A percentile compares a stretch with the other conserved stretches of the same genome.
Evolutionary conservation across 345 rosid species (phyloP).

Genomic region (Dipteronia sinensis): DNA sequence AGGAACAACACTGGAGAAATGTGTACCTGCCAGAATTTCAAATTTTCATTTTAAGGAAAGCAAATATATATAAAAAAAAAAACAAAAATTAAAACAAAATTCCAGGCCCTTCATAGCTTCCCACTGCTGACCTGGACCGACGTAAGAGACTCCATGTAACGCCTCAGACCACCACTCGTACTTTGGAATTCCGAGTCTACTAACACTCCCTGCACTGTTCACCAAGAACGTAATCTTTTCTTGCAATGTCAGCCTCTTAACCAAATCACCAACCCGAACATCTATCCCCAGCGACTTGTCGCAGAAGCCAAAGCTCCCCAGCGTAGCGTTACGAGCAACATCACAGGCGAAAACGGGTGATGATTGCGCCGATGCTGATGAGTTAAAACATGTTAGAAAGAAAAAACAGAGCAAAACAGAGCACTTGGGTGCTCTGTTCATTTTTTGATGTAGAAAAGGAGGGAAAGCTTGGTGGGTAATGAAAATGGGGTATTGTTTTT

Average conservation of each 20-base stretch:
- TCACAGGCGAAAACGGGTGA: constrained; percentile 79
- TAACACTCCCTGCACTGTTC: constrained; percentile 55
- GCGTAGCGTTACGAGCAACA: constrained; percentile 42
- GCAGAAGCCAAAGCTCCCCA: constrained; percentile 63
- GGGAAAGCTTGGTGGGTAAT: background rate
- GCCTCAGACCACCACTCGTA: constrained; percentile 99
- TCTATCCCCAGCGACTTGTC: constrained; percentile 38
- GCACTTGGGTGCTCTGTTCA: constrained; percentile 28
- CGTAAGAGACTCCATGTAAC: constrained; percentile 86
- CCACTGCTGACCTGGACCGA: constrained; percentile 40
- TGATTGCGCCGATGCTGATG: constrained; percentile 42
- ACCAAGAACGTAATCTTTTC: constrained; percentile 73
- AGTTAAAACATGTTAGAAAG: background rate
- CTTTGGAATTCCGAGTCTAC: constrained; percentile 73
- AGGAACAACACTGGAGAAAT: constrained; percentile 59
- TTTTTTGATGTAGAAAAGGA: background rate
- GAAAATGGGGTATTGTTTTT: too few relatives aligned
- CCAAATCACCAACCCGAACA: constrained; percentile 74
- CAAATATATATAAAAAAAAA: too few relatives aligned
- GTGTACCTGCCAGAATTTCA: constrained; percentile 38
- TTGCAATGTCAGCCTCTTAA: constrained; percentile 66
- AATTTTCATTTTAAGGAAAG: too few relatives aligned
- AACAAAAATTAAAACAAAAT: too few relatives aligned
- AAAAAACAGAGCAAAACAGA: constrained; percentile 34
- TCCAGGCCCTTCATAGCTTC: too few relatives aligned